Evolutionary conservation across 1,284 basidiomycete genomes (phyloP).

Genomic region (Pascua guehoae): DNA sequence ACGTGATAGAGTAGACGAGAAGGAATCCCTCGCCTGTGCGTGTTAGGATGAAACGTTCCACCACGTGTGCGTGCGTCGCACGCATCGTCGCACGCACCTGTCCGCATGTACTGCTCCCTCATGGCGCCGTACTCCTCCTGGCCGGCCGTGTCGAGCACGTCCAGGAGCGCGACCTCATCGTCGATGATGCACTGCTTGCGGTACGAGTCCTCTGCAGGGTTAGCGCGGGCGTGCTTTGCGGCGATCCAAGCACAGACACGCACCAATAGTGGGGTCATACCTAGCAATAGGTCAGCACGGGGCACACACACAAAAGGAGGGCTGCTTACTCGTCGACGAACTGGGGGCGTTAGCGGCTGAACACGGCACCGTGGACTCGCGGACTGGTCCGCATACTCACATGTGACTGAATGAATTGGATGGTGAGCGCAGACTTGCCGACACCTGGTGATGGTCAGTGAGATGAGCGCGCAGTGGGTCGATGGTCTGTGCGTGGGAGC

Average conservation of each 20-base stretch:
- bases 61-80: neutral
- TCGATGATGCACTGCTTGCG: conserved; percentile 95
- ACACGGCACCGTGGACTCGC: too few relatives aligned
- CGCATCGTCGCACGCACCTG: conserved; percentile 55
- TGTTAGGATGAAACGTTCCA: conserved; percentile 49
- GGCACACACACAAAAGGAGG: neutral
- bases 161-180: conserved; percentile 93
- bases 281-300: conserved; percentile 19
- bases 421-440: conserved; percentile 88
- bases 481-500: too few relatives aligned
- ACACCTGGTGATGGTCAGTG: conserved; percentile 61
- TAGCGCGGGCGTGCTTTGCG: neutral
- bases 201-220: conserved; percentile 69
- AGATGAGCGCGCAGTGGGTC: neutral
- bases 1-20: conserved; percentile 93
- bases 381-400: conserved; percentile 21
- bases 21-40: conserved; percentile 98
- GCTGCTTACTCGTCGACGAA: conserved; percentile 81
- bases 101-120: conserved; percentile 51
- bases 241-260: conserved; percentile 14
- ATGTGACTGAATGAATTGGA: conserved; percentile 85
- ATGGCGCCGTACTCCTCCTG: conserved; percentile 90
- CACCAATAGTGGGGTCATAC: conserved; percentile 90
- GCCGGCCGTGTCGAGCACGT: conserved; percentile 97
- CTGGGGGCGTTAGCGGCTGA: conserved; percentile 53